Percentiles rank a stretch among this genome's conserved stretches.
Evolutionary conservation across 2,329 filamentous ascomycete genomes (phyloP).

Genomic region (Verticillium isaacii): DNA sequence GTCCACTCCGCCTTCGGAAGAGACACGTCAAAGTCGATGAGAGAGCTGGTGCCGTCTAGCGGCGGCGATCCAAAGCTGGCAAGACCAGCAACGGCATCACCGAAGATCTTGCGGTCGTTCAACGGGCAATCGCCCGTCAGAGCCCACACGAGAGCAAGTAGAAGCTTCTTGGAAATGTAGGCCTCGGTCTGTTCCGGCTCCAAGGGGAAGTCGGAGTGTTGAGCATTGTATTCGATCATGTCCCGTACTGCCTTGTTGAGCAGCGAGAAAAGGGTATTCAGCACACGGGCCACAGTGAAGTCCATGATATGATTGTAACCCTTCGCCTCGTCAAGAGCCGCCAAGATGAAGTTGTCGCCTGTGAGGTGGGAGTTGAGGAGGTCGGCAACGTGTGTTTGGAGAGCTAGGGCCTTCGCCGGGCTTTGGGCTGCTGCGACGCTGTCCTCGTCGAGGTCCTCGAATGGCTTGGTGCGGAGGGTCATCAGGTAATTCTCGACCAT

Average conservation of each 20-base stretch:
- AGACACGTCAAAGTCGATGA: slow-evolving; percentile 93
- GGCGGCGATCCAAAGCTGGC: slow-evolving; percentile 83
- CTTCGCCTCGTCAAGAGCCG: slow-evolving; percentile 70
- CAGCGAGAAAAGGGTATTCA: slow-evolving; percentile 91
- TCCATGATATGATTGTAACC: slow-evolving; percentile 96
- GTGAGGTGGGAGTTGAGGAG: slow-evolving; percentile 72
- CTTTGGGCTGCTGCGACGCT: slow-evolving; percentile 70
- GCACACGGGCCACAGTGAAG: slow-evolving; percentile 83
- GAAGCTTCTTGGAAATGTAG: slow-evolving; percentile 88
- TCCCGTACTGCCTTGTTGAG: slow-evolving; percentile 91
- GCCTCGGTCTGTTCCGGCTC: slow-evolving; percentile 85
- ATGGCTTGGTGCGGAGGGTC: slow-evolving; percentile 73
- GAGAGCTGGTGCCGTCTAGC: slow-evolving; percentile 70
- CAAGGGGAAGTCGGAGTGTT: slow-evolving; percentile 90
- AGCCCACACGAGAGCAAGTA: slow-evolving; percentile 91
- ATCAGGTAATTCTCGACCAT: slow-evolving; percentile 90
- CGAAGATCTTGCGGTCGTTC: slow-evolving; percentile 80
- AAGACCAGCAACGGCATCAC: slow-evolving; percentile 75
- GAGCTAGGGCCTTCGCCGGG: slow-evolving; percentile 71
- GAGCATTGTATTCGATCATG: slow-evolving; percentile 90
- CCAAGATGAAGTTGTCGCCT: slow-evolving; percentile 74
- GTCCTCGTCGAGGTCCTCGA: slow-evolving; percentile 96
- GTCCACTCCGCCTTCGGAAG: slow-evolving; percentile 86
- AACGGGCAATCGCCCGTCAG: slow-evolving; percentile 93
- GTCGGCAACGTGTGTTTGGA: slow-evolving; percentile 76